Conservation (phyloP, 805 yeast species). For the Nakazawaea molendinolei region DNA sequence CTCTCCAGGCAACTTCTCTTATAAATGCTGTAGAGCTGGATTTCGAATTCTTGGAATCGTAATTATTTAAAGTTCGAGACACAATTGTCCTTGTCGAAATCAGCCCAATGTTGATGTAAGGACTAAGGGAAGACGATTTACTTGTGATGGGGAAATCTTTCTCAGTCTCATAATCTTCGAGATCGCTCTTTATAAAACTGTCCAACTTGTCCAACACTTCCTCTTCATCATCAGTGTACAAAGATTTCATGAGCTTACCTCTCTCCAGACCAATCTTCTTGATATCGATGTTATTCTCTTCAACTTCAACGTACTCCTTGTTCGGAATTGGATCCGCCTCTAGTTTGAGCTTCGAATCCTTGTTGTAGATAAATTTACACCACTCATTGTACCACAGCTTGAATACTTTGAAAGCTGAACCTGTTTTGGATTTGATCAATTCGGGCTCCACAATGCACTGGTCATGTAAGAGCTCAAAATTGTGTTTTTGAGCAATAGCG, state of each 20-base stretch:
- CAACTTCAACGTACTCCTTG: neutral
- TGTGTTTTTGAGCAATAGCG: constrained; percentile 15
- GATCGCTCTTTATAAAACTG: constrained; percentile 16
- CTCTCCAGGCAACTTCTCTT: constrained; percentile 54
- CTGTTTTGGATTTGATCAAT: constrained; percentile 26
- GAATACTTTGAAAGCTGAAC: constrained; percentile 35
- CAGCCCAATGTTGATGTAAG: constrained; percentile 39
- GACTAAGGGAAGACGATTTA: constrained; percentile 36
- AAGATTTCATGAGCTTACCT: constrained; percentile 16
- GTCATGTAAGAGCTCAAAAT: constrained; percentile 29
- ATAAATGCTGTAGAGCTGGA: constrained; percentile 36
- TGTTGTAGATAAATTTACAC: constrained; percentile 24
- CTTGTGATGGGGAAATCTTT: constrained; percentile 26
- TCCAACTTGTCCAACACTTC: constrained; percentile 21
- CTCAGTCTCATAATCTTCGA: constrained; percentile 24
- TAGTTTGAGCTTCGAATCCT: constrained; percentile 13
- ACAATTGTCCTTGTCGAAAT: constrained; percentile 36
- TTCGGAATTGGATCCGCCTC: constrained; percentile 2
- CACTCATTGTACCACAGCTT: constrained; percentile 37
- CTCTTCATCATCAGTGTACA: constrained; percentile 29
- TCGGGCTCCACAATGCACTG: constrained; percentile 37
- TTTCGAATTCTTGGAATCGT: constrained; percentile 21
- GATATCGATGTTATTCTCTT: neutral
- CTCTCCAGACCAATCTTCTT: neutral
- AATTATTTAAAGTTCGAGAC: constrained; percentile 23